phyloP scores from a whole-genome alignment of 345 rosid species.

The Cardamine resedifolia region DNA sequence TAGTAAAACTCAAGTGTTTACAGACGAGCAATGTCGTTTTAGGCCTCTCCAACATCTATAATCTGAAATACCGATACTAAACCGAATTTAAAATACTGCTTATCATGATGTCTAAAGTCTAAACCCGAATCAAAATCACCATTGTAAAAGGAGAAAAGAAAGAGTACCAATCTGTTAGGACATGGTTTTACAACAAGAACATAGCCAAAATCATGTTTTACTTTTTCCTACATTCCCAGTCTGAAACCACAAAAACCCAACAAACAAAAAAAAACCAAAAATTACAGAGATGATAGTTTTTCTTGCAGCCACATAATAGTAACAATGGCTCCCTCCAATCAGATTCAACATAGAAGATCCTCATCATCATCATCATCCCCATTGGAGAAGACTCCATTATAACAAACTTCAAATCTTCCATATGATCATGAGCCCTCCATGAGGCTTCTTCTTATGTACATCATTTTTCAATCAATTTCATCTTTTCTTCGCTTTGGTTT shows the following conservation, averaged over 20 bases:
- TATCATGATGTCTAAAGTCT: background rate
- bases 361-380: constrained; percentile 28
- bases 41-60: constrained; percentile 59
- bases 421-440: constrained; percentile 19
- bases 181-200: constrained; percentile 35
- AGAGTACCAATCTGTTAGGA: constrained; percentile 20
- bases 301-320: constrained; percentile 22
- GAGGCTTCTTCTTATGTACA: constrained; percentile 37
- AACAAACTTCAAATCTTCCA: constrained; percentile 30
- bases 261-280: constrained; percentile 2
- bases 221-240: constrained; percentile 30
- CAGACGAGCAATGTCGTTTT: constrained; percentile 90
- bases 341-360: constrained; percentile 26
- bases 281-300: constrained; percentile 21
- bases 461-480: constrained; percentile 2
- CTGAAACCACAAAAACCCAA: constrained; percentile 17
- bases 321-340: constrained; percentile 31
- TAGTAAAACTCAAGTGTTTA: constrained; percentile 40
- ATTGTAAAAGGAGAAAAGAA: background rate
- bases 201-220: constrained; percentile 31
- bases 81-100: background rate
- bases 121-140: constrained; percentile 9
- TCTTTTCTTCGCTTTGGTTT: constrained; percentile 9
- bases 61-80: background rate
- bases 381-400: constrained; percentile 24